Percentiles rank a stretch among this genome's conserved stretches.
phyloP scores from a whole-genome alignment of 2,329 filamentous ascomycete genomes.

The Escovopsis weberi region DNA sequence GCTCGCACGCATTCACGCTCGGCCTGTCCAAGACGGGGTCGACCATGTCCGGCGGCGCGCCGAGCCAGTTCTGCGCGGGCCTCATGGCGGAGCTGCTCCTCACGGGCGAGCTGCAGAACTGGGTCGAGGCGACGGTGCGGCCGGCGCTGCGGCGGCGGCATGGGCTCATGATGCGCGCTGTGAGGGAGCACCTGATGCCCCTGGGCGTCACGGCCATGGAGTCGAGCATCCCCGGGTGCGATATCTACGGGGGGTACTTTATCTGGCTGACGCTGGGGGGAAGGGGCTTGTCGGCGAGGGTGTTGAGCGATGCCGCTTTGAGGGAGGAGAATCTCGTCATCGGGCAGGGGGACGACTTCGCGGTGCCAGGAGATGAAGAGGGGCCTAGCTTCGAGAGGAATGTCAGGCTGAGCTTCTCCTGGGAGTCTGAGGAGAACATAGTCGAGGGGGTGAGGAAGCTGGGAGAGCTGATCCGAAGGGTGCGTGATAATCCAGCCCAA shows the following conservation, averaged over 20 bases:
- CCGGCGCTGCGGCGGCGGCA: constrained; percentile 33
- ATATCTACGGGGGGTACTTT: constrained; percentile 68
- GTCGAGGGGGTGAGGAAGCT: constrained; percentile 54
- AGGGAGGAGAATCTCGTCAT: constrained; percentile 52
- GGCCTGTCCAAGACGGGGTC: constrained; percentile 39
- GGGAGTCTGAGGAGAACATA: constrained; percentile 52
- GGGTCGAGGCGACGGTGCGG: constrained; percentile 26
- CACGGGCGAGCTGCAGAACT: constrained; percentile 27
- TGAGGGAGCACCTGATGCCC: constrained; percentile 45
- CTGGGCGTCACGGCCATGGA: constrained; percentile 38
- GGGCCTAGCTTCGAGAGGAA: constrained; percentile 41
- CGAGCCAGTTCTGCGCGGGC: constrained; percentile 38
- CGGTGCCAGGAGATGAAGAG: constrained; percentile 43
- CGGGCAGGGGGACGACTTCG: constrained; percentile 55
- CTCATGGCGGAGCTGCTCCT: constrained; percentile 34
- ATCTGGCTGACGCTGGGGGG: constrained; percentile 58
- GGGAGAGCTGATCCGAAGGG: constrained; percentile 27
- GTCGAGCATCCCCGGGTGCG: constrained; percentile 22
- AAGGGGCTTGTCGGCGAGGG: constrained; percentile 30
- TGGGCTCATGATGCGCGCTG: constrained; percentile 38
- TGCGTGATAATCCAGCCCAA: constrained; percentile 15
- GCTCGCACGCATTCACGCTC: constrained; percentile 37
- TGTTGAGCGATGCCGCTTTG: constrained; percentile 42
- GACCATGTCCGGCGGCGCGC: constrained; percentile 42
- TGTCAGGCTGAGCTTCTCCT: constrained; percentile 56